These are phyloP conservation scores for Monosporascus sp. DNA, from an alignment of 2,329 filamentous ascomycete species.

Conservation along the genomic window DNA sequence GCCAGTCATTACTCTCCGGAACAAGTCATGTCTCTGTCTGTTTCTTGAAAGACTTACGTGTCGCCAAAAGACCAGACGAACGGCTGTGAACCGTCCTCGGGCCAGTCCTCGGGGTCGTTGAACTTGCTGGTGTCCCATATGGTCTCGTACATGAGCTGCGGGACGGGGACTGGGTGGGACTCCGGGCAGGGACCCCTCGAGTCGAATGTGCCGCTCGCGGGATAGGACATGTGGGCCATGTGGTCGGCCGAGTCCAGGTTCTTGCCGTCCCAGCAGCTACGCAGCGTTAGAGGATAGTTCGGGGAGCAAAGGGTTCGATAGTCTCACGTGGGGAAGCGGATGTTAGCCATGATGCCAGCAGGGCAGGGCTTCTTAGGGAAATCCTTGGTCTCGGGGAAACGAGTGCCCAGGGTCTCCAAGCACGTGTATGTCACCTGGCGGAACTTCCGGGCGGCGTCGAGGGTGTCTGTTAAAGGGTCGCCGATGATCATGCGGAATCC, in stretches of 20 bases:
- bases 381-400: constrained; percentile 26
- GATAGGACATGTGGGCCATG: constrained; percentile 37
- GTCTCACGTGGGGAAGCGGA: constrained; percentile 32
- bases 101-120: constrained; percentile 32
- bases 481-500: constrained; percentile 44
- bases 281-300: constrained; percentile 27
- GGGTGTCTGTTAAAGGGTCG: constrained; percentile 28
- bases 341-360: constrained; percentile 30
- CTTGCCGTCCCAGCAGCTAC: constrained; percentile 40
- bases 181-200: constrained; percentile 31
- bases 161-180: constrained; percentile 32
- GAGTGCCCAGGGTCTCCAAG: constrained; percentile 27
- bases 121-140: constrained; percentile 34
- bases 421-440: constrained; percentile 36
- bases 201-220: constrained; percentile 30
- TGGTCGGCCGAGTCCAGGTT: constrained; percentile 39
- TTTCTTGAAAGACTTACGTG: constrained; percentile 9
- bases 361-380: constrained; percentile 27
- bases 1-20: background rate
- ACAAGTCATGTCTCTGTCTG: background rate
- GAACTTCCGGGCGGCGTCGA: constrained; percentile 26
- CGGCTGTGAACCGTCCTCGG: constrained; percentile 30
- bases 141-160: constrained; percentile 33
- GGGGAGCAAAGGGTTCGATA: constrained; percentile 6
- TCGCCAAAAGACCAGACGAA: constrained; percentile 28